Percentiles rank a stretch among this genome's conserved stretches.
These are phyloP conservation scores for Cyclocybe cylindracea DNA, from an alignment of 768 basidiomycete genomes.

Conservation along the genomic window DNA sequence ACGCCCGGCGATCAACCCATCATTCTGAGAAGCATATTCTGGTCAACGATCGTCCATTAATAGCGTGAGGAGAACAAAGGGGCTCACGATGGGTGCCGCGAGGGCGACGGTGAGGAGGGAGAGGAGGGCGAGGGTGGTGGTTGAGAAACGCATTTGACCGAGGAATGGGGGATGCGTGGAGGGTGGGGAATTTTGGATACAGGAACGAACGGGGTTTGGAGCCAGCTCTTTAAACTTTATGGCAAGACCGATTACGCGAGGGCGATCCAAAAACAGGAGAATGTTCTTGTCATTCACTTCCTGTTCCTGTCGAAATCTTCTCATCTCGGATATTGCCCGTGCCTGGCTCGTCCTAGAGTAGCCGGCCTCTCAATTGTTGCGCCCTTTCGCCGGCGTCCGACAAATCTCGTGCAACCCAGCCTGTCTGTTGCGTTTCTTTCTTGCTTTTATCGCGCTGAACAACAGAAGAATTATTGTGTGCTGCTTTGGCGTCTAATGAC, in stretches of 20 bases:
- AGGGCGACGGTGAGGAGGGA: constrained; percentile 22
- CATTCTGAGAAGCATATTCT: constrained; percentile 11
- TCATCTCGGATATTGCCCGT: constrained; percentile 20
- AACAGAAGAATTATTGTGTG: too few relatives aligned
- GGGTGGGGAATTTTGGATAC: constrained; percentile 15
- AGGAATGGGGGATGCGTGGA: constrained; percentile 4
- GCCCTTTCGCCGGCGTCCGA: background rate
- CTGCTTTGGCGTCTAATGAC: background rate
- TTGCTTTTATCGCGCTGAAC: too few relatives aligned
- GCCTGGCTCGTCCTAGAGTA: constrained; percentile 16
- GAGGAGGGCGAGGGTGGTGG: constrained; percentile 21
- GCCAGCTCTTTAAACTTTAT: constrained; percentile 15
- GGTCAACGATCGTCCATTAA: background rate
- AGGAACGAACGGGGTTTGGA: constrained; percentile 9
- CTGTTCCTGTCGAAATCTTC: constrained; percentile 19
- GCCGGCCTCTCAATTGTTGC: background rate
- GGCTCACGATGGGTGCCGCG: constrained; percentile 27
- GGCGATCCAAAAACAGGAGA: constrained; percentile 23
- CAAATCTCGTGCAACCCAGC: background rate
- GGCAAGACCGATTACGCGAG: constrained; percentile 14
- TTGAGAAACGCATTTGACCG: constrained; percentile 30
- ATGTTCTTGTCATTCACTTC: constrained; percentile 6
- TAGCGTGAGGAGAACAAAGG: background rate
- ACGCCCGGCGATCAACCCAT: constrained; percentile 12
- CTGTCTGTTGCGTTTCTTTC: too few relatives aligned